A percentile compares a stretch with the other conserved stretches of the same genome.
Evolutionary conservation across 1,284 basidiomycete genomes (phyloP).

Genomic region (Tremellales sp.): DNA sequence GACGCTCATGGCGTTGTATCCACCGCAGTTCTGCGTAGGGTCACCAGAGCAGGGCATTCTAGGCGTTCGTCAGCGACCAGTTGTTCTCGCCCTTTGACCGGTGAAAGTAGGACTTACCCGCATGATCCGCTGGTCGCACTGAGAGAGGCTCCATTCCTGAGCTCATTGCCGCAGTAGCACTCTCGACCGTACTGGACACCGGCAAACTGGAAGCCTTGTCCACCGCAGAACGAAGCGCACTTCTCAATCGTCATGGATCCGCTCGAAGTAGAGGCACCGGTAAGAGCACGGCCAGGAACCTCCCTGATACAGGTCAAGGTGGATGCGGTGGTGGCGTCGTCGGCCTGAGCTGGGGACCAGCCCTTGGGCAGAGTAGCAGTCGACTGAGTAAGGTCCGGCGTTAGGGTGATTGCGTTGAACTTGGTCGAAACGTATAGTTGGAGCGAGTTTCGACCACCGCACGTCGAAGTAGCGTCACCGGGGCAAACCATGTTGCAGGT

Average conservation of each 20-base stretch:
- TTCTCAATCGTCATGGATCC: slow-evolving; percentile 14
- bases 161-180: slow-evolving; percentile 17
- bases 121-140: slow-evolving; percentile 6
- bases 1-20: slow-evolving; percentile 3
- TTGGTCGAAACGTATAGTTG: slow-evolving; percentile 12
- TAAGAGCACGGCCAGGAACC: slow-evolving; percentile 21
- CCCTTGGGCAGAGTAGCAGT: slow-evolving; percentile 10
- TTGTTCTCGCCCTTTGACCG: too few relatives aligned
- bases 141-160: slow-evolving; percentile 16
- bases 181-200: slow-evolving; percentile 18
- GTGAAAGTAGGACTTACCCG: too few relatives aligned
- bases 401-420: slow-evolving; percentile 13
- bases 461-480: slow-evolving; percentile 19
- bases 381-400: slow-evolving; percentile 8
- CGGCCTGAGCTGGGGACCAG: slow-evolving; percentile 7
- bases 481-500: slow-evolving; percentile 27
- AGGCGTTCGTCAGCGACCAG: slow-evolving; percentile 2
- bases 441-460: slow-evolving; percentile 28
- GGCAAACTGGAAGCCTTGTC: slow-evolving; percentile 12
- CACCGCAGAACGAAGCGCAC: slow-evolving; percentile 15
- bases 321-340: not conserved
- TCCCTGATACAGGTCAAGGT: slow-evolving; percentile 15
- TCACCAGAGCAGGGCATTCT: slow-evolving; percentile 8
- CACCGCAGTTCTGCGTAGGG: slow-evolving; percentile 3
- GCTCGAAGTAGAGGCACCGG: slow-evolving; percentile 13